Evolutionary conservation across 1,284 basidiomycete species (phyloP).

Genomic region (Trametes versicolor): DNA sequence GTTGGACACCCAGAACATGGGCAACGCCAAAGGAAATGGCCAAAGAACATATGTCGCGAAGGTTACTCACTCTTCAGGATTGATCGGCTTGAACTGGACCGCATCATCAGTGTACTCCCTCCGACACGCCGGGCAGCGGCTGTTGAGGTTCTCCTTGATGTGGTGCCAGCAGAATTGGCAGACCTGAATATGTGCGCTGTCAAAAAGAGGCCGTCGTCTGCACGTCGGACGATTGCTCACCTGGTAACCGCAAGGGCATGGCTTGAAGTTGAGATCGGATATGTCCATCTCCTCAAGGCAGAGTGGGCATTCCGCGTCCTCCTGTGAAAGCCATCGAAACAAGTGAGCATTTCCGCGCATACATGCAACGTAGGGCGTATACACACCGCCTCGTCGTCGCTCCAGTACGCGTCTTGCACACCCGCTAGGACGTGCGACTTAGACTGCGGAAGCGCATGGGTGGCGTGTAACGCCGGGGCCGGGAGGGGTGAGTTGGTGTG

Average conservation of each 20-base stretch:
- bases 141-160: constrained; percentile 96
- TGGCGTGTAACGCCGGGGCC: constrained; percentile 74
- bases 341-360: constrained; percentile 12
- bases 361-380: constrained; percentile 7
- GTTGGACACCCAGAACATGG: constrained; percentile 6
- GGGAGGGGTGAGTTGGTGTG: constrained; percentile 69
- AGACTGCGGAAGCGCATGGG: constrained; percentile 75
- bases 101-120: constrained; percentile 93
- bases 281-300: constrained; percentile 99
- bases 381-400: constrained; percentile 81
- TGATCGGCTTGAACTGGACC: constrained; percentile 96
- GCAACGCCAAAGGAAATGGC: no score
- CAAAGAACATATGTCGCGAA: neutral
- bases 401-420: constrained; percentile 98
- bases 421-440: constrained; percentile 88
- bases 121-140: constrained; percentile 97
- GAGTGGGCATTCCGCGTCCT: constrained; percentile 97
- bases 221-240: constrained; percentile 53
- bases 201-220: neutral
- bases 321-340: constrained; percentile 58
- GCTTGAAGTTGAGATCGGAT: constrained; percentile 99
- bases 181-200: constrained; percentile 66
- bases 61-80: constrained; percentile 89
- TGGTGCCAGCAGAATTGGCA: constrained; percentile 99
- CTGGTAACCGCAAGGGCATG: constrained; percentile 99